phyloP scores from a whole-genome alignment of 208 protist genomes.

The Trichomonas vaginalis region DNA sequence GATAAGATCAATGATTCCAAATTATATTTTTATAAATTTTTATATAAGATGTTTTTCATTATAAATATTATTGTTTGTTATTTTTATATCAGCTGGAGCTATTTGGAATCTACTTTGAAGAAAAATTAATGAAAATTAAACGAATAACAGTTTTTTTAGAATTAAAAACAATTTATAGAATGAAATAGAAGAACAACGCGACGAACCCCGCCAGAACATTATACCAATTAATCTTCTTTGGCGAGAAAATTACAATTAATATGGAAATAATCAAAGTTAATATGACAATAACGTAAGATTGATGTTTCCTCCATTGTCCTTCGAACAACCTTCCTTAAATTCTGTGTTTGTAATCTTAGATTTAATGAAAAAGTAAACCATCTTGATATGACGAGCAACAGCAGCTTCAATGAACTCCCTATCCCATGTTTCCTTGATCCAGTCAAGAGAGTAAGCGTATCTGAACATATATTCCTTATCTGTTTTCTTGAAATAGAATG shows the following conservation, averaged over 20 bases:
- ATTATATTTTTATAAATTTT: no score
- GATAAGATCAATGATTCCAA: no score
- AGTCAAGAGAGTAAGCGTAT: not conserved
- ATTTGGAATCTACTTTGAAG: no score
- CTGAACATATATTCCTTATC: not conserved
- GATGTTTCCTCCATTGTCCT: not conserved
- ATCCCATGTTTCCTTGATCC: not conserved
- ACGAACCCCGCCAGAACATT: not conserved
- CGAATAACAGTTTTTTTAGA: no score
- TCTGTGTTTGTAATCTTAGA: not conserved
- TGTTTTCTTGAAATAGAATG: not conserved
- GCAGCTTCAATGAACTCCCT: not conserved
- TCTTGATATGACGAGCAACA: not conserved
- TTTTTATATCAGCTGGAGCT: no score
- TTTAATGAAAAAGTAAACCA: not conserved
- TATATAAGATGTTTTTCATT: no score
- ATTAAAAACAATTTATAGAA: no score
- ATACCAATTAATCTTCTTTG: not conserved
- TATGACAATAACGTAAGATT: not conserved
- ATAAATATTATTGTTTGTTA: no score
- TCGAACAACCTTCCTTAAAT: not conserved
- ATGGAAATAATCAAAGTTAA: not conserved
- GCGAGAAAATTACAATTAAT: not conserved
- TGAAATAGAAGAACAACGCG: not conserved
- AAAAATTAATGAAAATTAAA: no score